Percentiles rank a stretch among this genome's conserved stretches.
phyloP scores from a whole-genome alignment of 2,329 filamentous ascomycete species.

The Tolypocladium sp. region DNA sequence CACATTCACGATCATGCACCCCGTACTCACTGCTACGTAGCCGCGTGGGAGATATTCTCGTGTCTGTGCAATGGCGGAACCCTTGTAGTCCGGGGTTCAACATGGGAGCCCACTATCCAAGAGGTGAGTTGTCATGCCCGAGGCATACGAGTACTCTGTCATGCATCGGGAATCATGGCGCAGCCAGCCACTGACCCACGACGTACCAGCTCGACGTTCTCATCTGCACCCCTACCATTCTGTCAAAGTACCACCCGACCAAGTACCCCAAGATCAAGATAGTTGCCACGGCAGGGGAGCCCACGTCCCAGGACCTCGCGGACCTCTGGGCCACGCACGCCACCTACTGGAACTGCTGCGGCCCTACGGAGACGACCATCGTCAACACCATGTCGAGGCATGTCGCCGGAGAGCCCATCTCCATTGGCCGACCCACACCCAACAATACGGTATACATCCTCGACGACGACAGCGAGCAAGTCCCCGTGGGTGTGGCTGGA shows the following conservation, averaged over 20 bases:
- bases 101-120: conserved; percentile 36
- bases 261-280: conserved; percentile 41
- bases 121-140: conserved; percentile 23
- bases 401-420: conserved; percentile 31
- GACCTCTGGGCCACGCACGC: conserved; percentile 43
- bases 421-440: conserved; percentile 46
- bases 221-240: conserved; percentile 46
- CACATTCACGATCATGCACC: not conserved
- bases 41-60: conserved; percentile 51
- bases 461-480: conserved; percentile 33
- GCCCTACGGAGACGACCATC: conserved; percentile 51
- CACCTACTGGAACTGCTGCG: conserved; percentile 47
- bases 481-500: conserved; percentile 37
- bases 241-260: conserved; percentile 36
- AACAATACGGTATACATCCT: conserved; percentile 49
- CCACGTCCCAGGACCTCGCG: conserved; percentile 38
- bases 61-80: conserved; percentile 50
- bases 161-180: not conserved
- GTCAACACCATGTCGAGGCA: conserved; percentile 49
- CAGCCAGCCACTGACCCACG: not conserved
- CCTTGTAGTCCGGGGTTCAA: conserved; percentile 39
- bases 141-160: not conserved
- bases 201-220: conserved; percentile 37
- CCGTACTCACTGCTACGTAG: conserved; percentile 20
- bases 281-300: conserved; percentile 47